A percentile compares a stretch with the other conserved stretches of the same genome.
Evolutionary conservation across 2,329 filamentous ascomycete genomes (phyloP).

Genomic region (Macrophomina pseudophaseolina): DNA sequence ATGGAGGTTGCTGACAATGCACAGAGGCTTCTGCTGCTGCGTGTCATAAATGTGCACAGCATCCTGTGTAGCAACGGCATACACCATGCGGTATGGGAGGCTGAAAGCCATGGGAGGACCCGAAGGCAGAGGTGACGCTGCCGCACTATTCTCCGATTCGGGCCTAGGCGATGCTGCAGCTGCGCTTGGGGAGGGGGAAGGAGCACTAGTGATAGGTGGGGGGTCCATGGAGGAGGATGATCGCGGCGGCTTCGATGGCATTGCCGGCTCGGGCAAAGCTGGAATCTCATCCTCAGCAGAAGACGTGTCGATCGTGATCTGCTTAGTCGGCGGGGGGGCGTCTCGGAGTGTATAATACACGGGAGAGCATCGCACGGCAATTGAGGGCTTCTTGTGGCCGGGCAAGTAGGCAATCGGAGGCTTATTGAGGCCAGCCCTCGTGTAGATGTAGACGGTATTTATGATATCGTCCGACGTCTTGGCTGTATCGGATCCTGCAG

Average conservation of each 20-base stretch:
- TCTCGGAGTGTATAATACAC: conserved; percentile 83
- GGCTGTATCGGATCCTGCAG: conserved; percentile 66
- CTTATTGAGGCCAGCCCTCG: conserved; percentile 93
- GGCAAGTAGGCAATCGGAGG: conserved; percentile 93
- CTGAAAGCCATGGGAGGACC: conserved; percentile 71
- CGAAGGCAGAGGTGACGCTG: conserved; percentile 58
- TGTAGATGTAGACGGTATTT: conserved; percentile 99
- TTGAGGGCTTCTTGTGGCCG: conserved; percentile 96
- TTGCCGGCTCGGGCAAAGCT: conserved; percentile 79
- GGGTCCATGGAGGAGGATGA: conserved; percentile 79
- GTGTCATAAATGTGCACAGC: conserved; percentile 95
- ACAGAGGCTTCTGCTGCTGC: conserved; percentile 91
- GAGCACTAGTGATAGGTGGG: conserved; percentile 67
- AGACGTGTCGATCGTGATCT: conserved; percentile 94
- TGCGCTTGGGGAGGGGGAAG: conserved; percentile 56
- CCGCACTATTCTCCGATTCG: conserved; percentile 58
- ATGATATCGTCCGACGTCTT: conserved; percentile 84
- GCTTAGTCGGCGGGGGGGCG: conserved; percentile 69
- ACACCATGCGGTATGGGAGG: conserved; percentile 90
- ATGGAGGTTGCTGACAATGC: conserved; percentile 94
- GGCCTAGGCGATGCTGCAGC: conserved; percentile 60
- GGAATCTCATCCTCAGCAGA: conserved; percentile 83
- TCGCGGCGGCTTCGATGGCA: conserved; percentile 61
- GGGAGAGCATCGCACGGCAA: conserved; percentile 93
- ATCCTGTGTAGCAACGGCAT: conserved; percentile 96